Evolutionary conservation across 2,329 filamentous ascomycete species (phyloP).

Genomic region (Aspergillus novofumigatus): DNA sequence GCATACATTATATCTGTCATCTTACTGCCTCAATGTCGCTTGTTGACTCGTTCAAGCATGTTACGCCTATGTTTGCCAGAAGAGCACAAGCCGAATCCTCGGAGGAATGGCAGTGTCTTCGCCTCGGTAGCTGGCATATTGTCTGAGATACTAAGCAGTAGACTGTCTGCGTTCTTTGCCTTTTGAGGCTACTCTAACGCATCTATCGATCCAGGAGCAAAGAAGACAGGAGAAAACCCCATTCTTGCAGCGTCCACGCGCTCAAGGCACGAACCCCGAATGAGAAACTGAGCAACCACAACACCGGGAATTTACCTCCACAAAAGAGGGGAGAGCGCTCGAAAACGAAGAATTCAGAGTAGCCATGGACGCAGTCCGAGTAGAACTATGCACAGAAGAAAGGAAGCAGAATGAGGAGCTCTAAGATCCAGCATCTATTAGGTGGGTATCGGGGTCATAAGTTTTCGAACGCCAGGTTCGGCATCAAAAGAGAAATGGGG

Average conservation of each 20-base stretch:
- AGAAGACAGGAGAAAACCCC: neutral
- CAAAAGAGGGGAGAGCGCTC: neutral
- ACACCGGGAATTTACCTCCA: neutral
- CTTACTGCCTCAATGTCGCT: constrained; percentile 2
- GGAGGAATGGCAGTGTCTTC: neutral
- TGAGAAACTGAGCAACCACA: neutral
- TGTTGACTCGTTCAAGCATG: neutral
- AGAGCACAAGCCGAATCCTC: neutral
- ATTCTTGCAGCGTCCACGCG: neutral
- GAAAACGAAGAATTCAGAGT: neutral
- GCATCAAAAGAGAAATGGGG: neutral
- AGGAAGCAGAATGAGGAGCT: constrained; percentile 4
- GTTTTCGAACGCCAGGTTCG: constrained; percentile 12
- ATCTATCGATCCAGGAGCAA: neutral
- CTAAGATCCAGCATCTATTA: constrained; percentile 14
- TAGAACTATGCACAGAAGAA: constrained; percentile 4
- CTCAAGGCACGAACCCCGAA: neutral
- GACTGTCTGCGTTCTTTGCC: neutral
- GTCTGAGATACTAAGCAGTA: neutral
- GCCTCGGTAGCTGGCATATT: neutral
- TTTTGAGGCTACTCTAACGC: neutral
- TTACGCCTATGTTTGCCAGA: neutral
- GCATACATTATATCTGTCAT: constrained; percentile 13
- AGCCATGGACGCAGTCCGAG: neutral
- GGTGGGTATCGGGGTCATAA: constrained; percentile 29